Conservation (phyloP, 1,284 basidiomycete genomes). For the Erythrobasidium hasegawianum region DNA sequence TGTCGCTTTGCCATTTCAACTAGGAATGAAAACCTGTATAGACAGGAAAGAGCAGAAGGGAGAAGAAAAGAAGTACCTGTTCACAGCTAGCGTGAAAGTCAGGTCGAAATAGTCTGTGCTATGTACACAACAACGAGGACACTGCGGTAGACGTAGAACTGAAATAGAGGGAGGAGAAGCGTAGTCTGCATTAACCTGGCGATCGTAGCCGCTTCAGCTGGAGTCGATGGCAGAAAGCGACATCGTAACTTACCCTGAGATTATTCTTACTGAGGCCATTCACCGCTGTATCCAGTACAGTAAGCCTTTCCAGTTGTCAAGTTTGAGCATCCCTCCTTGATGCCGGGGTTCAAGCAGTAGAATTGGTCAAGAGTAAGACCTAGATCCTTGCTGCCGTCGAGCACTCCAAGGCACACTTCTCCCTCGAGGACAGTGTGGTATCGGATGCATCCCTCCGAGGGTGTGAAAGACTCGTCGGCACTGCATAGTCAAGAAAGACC, state of each 20-base stretch:
- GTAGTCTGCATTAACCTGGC: background rate
- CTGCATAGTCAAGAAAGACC: background rate
- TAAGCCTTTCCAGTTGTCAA: slow-evolving; percentile 21
- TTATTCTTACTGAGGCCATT: slow-evolving; percentile 6
- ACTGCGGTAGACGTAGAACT: background rate
- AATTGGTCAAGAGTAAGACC: slow-evolving; percentile 29
- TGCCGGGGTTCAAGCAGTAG: slow-evolving; percentile 32
- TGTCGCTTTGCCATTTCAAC: too few species aligned
- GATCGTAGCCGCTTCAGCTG: background rate
- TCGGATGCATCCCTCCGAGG: slow-evolving; percentile 22
- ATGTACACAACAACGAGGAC: too few species aligned
- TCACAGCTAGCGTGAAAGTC: too few species aligned
- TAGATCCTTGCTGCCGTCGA: slow-evolving; percentile 17
- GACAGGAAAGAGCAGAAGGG: too few species aligned
- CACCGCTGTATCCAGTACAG: slow-evolving; percentile 27
- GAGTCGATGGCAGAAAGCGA: background rate
- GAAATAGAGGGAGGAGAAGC: too few species aligned
- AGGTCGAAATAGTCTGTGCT: too few species aligned
- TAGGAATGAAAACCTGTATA: too few species aligned
- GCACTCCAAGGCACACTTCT: slow-evolving; percentile 22
- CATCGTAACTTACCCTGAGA: too few species aligned
- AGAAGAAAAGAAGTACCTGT: too few species aligned
- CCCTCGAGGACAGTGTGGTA: slow-evolving; percentile 15
- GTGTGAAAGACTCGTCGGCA: slow-evolving; percentile 27
- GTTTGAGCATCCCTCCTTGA: slow-evolving; percentile 30